Evolutionary conservation across 2,329 filamentous ascomycete species (phyloP), one percentile per base, ranked within the genome.

Genomic region (Pseudogymnoascus sp.): DNA sequence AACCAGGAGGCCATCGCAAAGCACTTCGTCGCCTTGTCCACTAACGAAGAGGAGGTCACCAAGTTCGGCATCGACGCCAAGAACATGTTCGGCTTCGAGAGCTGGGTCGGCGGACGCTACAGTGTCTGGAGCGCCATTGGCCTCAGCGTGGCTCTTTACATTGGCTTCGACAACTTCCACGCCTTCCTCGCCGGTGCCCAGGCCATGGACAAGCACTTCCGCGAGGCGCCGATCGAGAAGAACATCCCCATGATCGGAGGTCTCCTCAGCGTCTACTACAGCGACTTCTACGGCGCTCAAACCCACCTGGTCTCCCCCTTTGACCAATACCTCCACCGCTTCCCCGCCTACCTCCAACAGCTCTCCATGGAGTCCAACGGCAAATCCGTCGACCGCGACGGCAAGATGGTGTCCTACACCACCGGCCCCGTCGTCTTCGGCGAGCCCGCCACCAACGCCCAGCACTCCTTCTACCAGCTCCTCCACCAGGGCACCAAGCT

Each of bases 391-490:
- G 96, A 93, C 66, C 86, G 84, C n/a, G 91, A 94, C 72, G 88
- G 92, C 38, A 85, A 88, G 67, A 88, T 95, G 65, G 92, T 96
- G 73, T 96, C 96, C 80, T 99, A 99, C 82, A 97, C 92, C 63
- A 99, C 94, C 38, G 93, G 94, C 58, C 86, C 94, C 62, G 93
- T 99, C 74, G 82, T 99, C 66, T 99, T 99, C 75, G 94, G 94
- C 73, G 94, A 99, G 83, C 94, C 94, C 61, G 95, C 92, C 78
- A 99, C 94, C 76, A 99, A 99, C 75, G 94, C 94, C 49, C 94
- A 99, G 82, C 94, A 99, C 85, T 97, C 94, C 65, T 99, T 99
- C 87, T 99, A 96, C 88, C 94, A 99, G 84, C 88, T 99, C 58
- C 87, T 99, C 64, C 94, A 99, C 83, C 94, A 99, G 79, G 94